These are phyloP conservation scores for Boletus rex-veris DNA, from an alignment of 768 basidiomycete species.

Conservation along the genomic window DNA sequence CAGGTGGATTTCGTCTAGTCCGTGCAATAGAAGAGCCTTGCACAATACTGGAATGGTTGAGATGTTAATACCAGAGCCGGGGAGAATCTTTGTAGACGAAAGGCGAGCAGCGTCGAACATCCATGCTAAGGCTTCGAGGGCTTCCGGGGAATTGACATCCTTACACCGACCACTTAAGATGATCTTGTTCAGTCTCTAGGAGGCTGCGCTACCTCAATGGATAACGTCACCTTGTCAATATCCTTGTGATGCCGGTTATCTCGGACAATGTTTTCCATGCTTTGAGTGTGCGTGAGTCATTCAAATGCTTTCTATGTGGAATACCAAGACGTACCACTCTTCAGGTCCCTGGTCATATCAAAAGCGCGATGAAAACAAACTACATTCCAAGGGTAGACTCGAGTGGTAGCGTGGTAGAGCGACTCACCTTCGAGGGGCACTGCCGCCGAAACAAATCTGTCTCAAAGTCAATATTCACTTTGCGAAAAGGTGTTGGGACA, in stretches of 20 bases:
- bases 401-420: neutral
- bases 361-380: constrained; percentile 81
- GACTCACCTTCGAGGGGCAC: constrained; percentile 57
- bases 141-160: constrained; percentile 37
- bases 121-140: constrained; percentile 39
- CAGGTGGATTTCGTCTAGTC: constrained; percentile 67
- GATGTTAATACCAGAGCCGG: constrained; percentile 73
- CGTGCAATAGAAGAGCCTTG: constrained; percentile 47
- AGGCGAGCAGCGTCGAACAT: constrained; percentile 32
- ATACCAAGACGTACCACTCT: constrained; percentile 41
- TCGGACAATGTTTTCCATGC: constrained; percentile 43
- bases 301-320: neutral
- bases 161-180: constrained; percentile 49
- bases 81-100: constrained; percentile 44
- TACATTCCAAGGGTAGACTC: constrained; percentile 23
- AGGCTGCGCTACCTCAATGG: neutral
- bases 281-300: constrained; percentile 7
- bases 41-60: constrained; percentile 50
- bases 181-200: neutral
- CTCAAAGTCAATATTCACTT: neutral
- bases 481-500: neutral
- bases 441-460: constrained; percentile 56
- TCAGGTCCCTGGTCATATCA: constrained; percentile 60
- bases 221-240: constrained; percentile 67
- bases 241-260: constrained; percentile 66